Conservation (phyloP, 2,329 filamentous ascomycete genomes). For the Ceratocystis harringtonii region DNA sequence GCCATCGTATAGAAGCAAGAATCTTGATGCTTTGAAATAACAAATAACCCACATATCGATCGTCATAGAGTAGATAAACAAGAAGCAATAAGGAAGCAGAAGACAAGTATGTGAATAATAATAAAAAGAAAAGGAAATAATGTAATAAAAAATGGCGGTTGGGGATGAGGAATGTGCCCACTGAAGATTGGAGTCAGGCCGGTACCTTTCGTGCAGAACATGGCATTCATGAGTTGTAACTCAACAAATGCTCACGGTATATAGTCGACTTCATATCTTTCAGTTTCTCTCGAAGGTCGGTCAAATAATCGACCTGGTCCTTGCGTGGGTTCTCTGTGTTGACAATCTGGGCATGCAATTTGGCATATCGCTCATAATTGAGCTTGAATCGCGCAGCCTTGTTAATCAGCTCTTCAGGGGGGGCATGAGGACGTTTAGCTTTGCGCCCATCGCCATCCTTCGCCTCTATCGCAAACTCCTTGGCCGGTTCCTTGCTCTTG, state of each 20-base stretch:
- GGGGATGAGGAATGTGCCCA: neutral
- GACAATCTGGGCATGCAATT: slow-evolving; percentile 40
- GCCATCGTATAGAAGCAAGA: neutral
- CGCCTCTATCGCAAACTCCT: slow-evolving; percentile 8
- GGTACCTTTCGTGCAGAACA: no score
- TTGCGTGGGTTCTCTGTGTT: slow-evolving; percentile 35
- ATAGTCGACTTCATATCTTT: slow-evolving; percentile 45
- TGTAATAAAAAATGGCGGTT: neutral
- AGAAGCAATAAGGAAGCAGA: slow-evolving; percentile 4
- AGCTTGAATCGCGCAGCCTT: slow-evolving; percentile 41
- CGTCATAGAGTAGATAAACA: slow-evolving; percentile 12
- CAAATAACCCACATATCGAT: slow-evolving; percentile 9
- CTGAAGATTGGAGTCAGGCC: no score
- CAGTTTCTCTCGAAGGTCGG: slow-evolving; percentile 40
- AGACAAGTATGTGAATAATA: neutral
- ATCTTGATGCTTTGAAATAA: slow-evolving; percentile 3
- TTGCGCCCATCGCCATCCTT: slow-evolving; percentile 18
- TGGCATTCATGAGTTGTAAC: slow-evolving; percentile 7
- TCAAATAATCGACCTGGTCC: slow-evolving; percentile 35
- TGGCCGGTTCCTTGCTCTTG: slow-evolving; percentile 12
- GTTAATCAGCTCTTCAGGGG: slow-evolving; percentile 30
- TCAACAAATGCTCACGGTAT: slow-evolving; percentile 31
- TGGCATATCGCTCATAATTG: slow-evolving; percentile 42
- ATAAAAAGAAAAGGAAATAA: neutral
- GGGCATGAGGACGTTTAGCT: slow-evolving; percentile 23